Conservation (phyloP, 345 rosid genomes). For the Adansonia digitata region DNA sequence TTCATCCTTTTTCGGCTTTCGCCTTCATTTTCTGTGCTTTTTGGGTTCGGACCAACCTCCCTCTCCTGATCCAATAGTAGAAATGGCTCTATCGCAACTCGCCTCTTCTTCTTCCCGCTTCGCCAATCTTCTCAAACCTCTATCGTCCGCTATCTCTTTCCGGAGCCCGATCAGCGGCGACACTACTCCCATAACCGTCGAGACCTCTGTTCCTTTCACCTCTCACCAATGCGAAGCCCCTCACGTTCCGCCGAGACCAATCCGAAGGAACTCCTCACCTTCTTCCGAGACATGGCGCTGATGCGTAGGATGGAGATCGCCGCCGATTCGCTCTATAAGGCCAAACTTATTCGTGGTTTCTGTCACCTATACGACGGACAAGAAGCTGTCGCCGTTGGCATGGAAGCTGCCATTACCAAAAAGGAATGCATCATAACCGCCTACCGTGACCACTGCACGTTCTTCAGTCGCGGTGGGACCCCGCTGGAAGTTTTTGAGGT, state of each 20-base stretch:
- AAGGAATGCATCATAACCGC: slow-evolving; percentile 83
- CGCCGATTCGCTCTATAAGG: background rate
- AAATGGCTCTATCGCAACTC: slow-evolving; percentile 68
- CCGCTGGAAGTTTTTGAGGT: slow-evolving; percentile 65
- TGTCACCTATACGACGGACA: slow-evolving; percentile 98
- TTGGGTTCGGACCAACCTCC: background rate
- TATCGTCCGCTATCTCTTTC: slow-evolving; percentile 29
- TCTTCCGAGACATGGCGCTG: slow-evolving; percentile 77
- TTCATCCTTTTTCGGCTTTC: background rate
- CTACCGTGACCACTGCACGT: slow-evolving; percentile 86
- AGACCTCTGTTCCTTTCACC: slow-evolving; percentile 74
- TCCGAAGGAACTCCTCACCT: slow-evolving; percentile 52
- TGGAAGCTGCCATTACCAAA: slow-evolving; percentile 49
- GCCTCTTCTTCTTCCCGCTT: slow-evolving; percentile 2
- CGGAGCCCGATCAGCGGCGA: slow-evolving; percentile 66
- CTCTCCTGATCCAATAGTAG: slow-evolving; percentile 12
- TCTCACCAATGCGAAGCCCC: slow-evolving; percentile 28
- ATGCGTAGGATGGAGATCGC: background rate
- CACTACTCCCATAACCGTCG: slow-evolving; percentile 62
- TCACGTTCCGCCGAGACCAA: slow-evolving; percentile 73
- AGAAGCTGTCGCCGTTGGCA: slow-evolving; percentile 63
- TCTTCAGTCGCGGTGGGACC: slow-evolving; percentile 82
- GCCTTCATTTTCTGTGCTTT: background rate
- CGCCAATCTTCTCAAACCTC: slow-evolving; percentile 31
- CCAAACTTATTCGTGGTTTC: slow-evolving; percentile 65